phyloP scores from a whole-genome alignment of 495 filamentous ascomycete species.

The Annulohypoxylon bovei region DNA sequence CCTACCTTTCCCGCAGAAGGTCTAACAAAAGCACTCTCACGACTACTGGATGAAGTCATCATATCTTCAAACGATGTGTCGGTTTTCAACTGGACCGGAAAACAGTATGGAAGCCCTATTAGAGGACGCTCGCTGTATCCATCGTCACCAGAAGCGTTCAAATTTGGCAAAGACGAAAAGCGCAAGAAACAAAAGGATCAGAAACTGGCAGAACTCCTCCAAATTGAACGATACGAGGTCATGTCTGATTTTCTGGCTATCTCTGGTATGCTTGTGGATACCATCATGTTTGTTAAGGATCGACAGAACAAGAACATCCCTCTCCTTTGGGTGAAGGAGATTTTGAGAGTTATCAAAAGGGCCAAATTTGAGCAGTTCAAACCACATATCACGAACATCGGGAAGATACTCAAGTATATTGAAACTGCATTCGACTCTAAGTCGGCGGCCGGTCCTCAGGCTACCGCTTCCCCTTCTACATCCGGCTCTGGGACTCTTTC shows the following conservation, averaged over 20 bases:
- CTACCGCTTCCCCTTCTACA: background rate
- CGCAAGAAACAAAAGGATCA: conserved; percentile 43
- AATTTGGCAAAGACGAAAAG: conserved; percentile 29
- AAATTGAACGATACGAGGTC: conserved; percentile 41
- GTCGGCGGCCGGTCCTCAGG: background rate
- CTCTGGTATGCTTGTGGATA: conserved; percentile 40
- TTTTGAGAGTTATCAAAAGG: conserved; percentile 42
- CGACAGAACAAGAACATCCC: conserved; percentile 46
- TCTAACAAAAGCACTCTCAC: conserved; percentile 48
- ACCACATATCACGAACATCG: conserved; percentile 42
- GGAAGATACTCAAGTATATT: conserved; percentile 49
- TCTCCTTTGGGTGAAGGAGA: conserved; percentile 42
- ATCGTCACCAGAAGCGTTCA: conserved; percentile 46
- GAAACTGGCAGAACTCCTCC: conserved; percentile 37
- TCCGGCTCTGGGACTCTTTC: background rate
- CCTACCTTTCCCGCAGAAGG: conserved; percentile 52
- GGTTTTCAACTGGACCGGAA: conserved; percentile 55
- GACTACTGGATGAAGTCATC: conserved; percentile 53
- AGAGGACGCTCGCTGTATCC: conserved; percentile 53
- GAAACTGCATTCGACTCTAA: conserved; percentile 26
- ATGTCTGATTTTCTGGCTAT: conserved; percentile 43
- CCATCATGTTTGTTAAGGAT: conserved; percentile 47
- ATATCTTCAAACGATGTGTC: conserved; percentile 53
- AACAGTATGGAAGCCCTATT: conserved; percentile 49
- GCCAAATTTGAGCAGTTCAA: conserved; percentile 40